Conservation (phyloP, 345 rosid genomes). For the Trapa bicornis region DNA sequence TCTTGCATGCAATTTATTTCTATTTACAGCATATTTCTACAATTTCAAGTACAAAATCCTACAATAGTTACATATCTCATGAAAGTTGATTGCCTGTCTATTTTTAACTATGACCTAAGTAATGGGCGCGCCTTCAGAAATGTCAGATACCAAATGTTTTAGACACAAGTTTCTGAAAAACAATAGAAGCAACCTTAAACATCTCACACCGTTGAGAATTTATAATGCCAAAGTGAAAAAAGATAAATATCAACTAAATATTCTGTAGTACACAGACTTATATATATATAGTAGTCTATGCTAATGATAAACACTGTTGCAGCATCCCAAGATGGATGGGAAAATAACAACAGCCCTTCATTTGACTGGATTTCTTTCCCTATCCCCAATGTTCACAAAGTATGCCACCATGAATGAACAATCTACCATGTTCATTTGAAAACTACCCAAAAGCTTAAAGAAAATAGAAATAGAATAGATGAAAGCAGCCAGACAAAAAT, state of each 20-base stretch:
- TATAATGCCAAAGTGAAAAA: no score
- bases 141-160: slow-evolving; percentile 18
- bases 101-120: not conserved
- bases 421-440: not conserved
- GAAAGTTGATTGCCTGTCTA: not conserved
- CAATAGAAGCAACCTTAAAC: not conserved
- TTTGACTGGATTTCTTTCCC: no score
- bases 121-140: slow-evolving; percentile 18
- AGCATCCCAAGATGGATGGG: not conserved
- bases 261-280: no score
- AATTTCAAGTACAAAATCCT: not conserved
- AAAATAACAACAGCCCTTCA: no score
- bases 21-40: no score
- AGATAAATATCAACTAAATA: no score
- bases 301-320: not conserved
- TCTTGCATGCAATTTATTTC: no score
- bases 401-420: not conserved
- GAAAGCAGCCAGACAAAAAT: not conserved
- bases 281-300: no score
- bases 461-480: not conserved
- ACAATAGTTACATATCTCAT: not conserved
- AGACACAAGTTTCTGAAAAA: slow-evolving; percentile 14
- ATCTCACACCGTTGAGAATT: not conserved
- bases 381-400: no score
- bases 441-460: not conserved